Conservation (phyloP, 192 early-diverging fungal genomes). For the Piromyces finnis region DNA sequence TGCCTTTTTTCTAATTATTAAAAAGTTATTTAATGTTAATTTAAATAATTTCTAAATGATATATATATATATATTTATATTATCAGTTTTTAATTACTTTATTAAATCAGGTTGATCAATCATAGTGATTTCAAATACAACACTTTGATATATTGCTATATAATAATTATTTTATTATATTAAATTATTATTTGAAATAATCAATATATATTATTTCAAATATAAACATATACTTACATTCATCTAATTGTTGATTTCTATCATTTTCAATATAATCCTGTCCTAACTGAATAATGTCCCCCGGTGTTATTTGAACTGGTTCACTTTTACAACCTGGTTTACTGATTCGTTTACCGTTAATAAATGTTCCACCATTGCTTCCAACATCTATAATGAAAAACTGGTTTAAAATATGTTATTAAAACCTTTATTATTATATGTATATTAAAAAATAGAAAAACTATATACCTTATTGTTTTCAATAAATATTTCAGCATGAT, state of each 20-base stretch:
- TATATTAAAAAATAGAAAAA: no score
- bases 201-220: not conserved
- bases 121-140: not conserved
- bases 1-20: not conserved
- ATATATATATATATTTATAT: not conserved
- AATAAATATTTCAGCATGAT: not conserved
- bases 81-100: no score
- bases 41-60: not conserved
- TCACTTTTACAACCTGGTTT: not conserved
- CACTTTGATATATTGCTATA: not conserved
- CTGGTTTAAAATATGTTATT: no score
- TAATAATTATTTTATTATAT: no score
- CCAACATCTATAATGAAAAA: not conserved
- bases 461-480: not conserved
- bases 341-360: not conserved
- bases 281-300: not conserved
- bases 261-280: not conserved
- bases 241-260: not conserved
- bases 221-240: not conserved
- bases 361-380: not conserved
- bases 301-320: not conserved
- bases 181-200: no score
- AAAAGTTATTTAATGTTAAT: no score
- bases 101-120: no score
- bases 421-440: no score